Evolutionary conservation across 1,284 basidiomycete genomes (phyloP).

Genomic region (Heterobasidion annosum): DNA sequence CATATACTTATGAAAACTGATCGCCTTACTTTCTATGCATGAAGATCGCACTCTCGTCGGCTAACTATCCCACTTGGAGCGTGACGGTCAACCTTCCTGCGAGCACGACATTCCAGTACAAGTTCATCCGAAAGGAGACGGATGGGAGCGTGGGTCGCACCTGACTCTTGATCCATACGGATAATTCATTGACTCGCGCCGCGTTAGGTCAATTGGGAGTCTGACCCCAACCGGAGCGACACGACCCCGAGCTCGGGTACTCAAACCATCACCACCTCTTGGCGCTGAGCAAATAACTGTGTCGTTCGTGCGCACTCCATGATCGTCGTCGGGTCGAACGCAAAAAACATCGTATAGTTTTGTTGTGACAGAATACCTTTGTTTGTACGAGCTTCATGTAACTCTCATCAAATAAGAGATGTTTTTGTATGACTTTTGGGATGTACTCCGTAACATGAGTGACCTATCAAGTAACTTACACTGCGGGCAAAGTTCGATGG

Average conservation of each 20-base stretch:
- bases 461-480: no score
- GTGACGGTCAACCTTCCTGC: conserved; percentile 39
- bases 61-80: conserved; percentile 48
- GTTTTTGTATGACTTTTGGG: no score
- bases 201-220: neutral
- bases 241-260: neutral
- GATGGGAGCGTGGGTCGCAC: conserved; percentile 37
- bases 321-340: no score
- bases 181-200: neutral
- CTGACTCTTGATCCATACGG: neutral
- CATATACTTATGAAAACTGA: neutral
- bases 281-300: neutral
- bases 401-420: no score
- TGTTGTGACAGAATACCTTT: no score
- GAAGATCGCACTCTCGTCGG: conserved; percentile 45
- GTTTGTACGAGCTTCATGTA: no score
- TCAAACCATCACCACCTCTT: neutral
- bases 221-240: neutral
- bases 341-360: no score
- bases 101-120: conserved; percentile 44
- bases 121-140: conserved; percentile 49
- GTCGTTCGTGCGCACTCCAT: no score
- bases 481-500: no score
- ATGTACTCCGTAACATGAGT: no score
- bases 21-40: neutral